Evolutionary conservation across 2,329 filamentous ascomycete genomes (phyloP).

Genomic region (Pleomassaria siparia): DNA sequence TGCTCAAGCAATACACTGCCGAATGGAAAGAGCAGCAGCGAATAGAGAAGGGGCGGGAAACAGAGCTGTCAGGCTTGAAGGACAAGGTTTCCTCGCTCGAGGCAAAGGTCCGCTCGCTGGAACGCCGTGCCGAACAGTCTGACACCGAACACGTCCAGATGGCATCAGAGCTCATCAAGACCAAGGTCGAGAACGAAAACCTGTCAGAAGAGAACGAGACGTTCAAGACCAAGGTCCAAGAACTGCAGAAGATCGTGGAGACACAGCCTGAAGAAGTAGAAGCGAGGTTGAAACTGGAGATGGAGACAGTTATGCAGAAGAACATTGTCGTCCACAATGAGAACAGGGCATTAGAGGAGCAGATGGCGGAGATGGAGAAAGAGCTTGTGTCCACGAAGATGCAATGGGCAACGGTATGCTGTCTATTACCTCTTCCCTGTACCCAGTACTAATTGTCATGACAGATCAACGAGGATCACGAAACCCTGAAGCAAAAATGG

Average conservation of each 20-base stretch:
- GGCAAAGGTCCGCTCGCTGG: constrained; percentile 78
- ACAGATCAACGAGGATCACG: constrained; percentile 52
- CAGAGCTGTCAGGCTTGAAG: constrained; percentile 72
- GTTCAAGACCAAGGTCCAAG: constrained; percentile 78
- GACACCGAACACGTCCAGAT: constrained; percentile 89
- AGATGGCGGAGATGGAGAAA: constrained; percentile 88
- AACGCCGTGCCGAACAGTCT: constrained; percentile 83
- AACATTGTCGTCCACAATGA: constrained; percentile 94
- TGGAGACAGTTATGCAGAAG: constrained; percentile 87
- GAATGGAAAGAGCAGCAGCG: constrained; percentile 94
- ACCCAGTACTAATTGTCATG: constrained; percentile 16
- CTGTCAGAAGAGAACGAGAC: constrained; percentile 88
- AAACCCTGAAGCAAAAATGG: constrained; percentile 53
- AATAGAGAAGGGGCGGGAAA: constrained; percentile 78
- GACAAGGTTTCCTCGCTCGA: constrained; percentile 62
- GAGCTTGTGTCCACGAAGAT: constrained; percentile 92
- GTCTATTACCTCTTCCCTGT: neutral
- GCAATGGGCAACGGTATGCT: constrained; percentile 86
- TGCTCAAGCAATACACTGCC: constrained; percentile 74
- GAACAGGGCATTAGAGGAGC: constrained; percentile 84
- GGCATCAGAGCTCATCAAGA: constrained; percentile 85
- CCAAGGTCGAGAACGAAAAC: constrained; percentile 91
- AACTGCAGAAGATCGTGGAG: constrained; percentile 84
- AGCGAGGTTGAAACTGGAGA: constrained; percentile 75
- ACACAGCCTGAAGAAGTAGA: constrained; percentile 89